Evolutionary conservation across 768 basidiomycete genomes (phyloP).

Genomic region (Trametes cingulata): DNA sequence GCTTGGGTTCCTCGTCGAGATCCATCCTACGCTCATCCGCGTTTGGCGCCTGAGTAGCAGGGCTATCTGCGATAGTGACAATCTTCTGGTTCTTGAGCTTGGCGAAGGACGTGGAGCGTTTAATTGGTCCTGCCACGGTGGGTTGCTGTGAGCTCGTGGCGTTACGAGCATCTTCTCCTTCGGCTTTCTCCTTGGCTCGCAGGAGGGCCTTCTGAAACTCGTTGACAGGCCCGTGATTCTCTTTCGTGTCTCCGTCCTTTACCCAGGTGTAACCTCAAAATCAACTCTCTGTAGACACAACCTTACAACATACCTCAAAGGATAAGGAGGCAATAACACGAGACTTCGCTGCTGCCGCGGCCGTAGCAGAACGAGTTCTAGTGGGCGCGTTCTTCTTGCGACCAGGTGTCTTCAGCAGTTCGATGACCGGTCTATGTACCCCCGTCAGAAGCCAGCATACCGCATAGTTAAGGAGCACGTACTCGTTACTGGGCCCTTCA

Average conservation of each 20-base stretch:
- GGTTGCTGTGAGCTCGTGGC: background rate
- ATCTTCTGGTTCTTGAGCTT: conserved; percentile 20
- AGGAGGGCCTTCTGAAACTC: conserved; percentile 48
- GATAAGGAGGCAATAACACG: conserved; percentile 42
- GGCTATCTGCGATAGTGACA: conserved; percentile 24
- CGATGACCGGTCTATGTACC: conserved; percentile 61
- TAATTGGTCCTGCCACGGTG: background rate
- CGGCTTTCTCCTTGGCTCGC: conserved; percentile 20
- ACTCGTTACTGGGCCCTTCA: conserved; percentile 68
- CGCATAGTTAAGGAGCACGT: background rate
- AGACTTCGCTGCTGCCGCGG: conserved; percentile 43
- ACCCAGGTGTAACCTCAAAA: background rate
- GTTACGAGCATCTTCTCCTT: background rate
- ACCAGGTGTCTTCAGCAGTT: conserved; percentile 83
- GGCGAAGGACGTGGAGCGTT: background rate
- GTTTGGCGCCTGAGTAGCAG: background rate
- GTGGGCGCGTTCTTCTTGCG: conserved; percentile 61
- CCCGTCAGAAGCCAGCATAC: background rate
- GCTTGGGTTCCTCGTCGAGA: background rate
- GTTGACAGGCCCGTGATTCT: conserved; percentile 45
- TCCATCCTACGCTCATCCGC: background rate
- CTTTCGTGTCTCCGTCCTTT: conserved; percentile 36
- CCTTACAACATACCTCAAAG: conserved; percentile 43
- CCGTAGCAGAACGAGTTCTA: conserved; percentile 47
- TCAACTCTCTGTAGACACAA: background rate